Base-by-base conservation (phyloP, 129 eudicot species). In the Tagetes erecta region DNA sequence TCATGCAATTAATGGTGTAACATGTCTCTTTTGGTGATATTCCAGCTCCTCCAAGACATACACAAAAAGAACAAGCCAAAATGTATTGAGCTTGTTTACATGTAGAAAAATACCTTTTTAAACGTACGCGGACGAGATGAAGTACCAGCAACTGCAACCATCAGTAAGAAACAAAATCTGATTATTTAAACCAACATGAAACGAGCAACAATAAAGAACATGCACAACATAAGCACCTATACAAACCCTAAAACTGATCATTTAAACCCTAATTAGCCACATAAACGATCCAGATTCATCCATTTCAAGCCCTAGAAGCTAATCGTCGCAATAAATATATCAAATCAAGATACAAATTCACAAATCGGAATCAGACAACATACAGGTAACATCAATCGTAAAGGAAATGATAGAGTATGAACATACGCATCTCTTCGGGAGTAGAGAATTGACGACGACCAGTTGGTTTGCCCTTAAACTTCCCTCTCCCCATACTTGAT, bases 381-480 rank as follows among this genome's bases (percentile, higher is more conserved):
- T 8, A 58, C 2, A 51, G n/a, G 6, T 13, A 51, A 4, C 30
- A 51, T 51, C n/a, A 36, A 47, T 63, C 39, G 9, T 13, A 45
- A n/a, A 58, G 2, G 27, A 78, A 37, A 40, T 7, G 66, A 20
- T 9, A 35, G 2, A 10, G 60, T 27, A 5, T 2, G 2, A 64
- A 80, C 84, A 3, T 84, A 90, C 92, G 49, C 86, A 90, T 87
- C 87, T 86, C 91, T 75, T 91, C 97, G 20, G 89, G 89, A 63
- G 89, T 84, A 45, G 97, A 87, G 75, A 91, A 91, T 47, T 91
- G 94, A 75, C 97, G 95, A 36, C 97, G 97, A 73, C 97, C 94
- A 72, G 94, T 91, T 50, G 94, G 94, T 82, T 91, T 91, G 64
- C 91, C 95, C 88, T 91, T 91, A 74, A 91, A 91, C 83, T 91